phyloP scores from a whole-genome alignment of 371 early-diverging fungal species.

The Conidiobolus incongruus region DNA sequence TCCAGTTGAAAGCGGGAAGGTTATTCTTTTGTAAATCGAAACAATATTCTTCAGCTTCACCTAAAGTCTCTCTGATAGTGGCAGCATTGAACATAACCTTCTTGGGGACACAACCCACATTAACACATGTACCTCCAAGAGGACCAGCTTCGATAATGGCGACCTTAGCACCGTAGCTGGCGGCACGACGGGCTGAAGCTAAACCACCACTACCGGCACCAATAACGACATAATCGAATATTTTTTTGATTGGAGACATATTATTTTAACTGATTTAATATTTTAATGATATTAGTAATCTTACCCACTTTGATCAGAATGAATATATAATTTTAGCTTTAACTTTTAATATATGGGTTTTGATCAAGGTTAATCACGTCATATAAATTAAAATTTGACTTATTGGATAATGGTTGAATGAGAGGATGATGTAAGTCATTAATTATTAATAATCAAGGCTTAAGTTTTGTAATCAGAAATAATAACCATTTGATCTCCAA shows the following conservation, averaged over 20 bases:
- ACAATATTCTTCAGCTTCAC: constrained; percentile 75
- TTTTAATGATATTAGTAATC: no score
- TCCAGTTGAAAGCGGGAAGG: constrained; percentile 41
- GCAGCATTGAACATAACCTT: constrained; percentile 96
- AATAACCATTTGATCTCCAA: no score
- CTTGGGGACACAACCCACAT: constrained; percentile 96
- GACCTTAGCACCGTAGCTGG: constrained; percentile 74
- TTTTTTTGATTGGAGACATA: constrained; percentile 22
- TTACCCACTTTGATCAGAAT: no score
- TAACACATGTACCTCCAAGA: constrained; percentile 90
- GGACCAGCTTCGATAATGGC: constrained; percentile 71
- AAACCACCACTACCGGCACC: constrained; percentile 79
- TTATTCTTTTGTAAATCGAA: constrained; percentile 26
- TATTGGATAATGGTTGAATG: no score
- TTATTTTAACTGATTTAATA: no score
- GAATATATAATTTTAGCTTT: no score
- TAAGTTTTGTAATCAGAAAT: no score
- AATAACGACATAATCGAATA: constrained; percentile 77
- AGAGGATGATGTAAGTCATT: no score
- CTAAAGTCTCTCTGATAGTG: constrained; percentile 60
- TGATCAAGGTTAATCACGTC: no score
- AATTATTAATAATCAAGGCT: no score
- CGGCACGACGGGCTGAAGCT: constrained; percentile 86
- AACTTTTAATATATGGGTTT: no score
- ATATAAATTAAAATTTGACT: no score